These are phyloP conservation scores for Stenocarpella maydis DNA, from an alignment of 2,329 filamentous ascomycete species.

Conservation along the genomic window DNA sequence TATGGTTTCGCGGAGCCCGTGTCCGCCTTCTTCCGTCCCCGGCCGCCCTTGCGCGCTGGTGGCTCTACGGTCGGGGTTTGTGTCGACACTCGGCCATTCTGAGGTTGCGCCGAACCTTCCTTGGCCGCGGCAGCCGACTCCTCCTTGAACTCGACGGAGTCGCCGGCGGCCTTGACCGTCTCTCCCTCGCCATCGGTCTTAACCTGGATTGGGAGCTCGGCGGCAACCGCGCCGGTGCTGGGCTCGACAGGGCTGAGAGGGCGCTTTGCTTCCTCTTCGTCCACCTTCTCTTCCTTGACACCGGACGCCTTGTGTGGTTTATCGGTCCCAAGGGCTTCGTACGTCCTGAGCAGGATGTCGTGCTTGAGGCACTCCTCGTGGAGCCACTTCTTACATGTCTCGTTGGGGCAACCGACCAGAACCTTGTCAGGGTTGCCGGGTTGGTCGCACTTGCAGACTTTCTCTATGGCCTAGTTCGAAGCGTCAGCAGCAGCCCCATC, in stretches of 20 bases:
- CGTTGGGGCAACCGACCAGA: constrained; percentile 64
- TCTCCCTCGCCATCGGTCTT: constrained; percentile 55
- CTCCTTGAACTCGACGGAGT: constrained; percentile 48
- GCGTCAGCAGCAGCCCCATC: not conserved
- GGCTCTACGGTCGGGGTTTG: constrained; percentile 36
- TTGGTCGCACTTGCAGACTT: constrained; percentile 65
- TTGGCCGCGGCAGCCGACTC: constrained; percentile 39
- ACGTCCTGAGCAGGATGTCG: constrained; percentile 60
- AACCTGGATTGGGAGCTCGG: constrained; percentile 61
- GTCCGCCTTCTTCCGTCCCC: constrained; percentile 48
- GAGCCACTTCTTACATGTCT: constrained; percentile 66
- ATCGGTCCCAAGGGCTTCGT: constrained; percentile 57
- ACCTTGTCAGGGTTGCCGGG: constrained; percentile 70
- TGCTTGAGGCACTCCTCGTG: constrained; percentile 70
- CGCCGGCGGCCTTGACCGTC: constrained; percentile 43
- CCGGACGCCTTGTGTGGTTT: constrained; percentile 55
- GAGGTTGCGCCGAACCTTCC: constrained; percentile 31
- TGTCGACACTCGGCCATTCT: constrained; percentile 37
- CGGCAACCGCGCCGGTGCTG: constrained; percentile 54
- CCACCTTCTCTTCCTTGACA: constrained; percentile 48
- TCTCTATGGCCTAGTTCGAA: constrained; percentile 56
- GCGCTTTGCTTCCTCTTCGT: constrained; percentile 50
- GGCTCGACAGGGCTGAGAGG: constrained; percentile 62
- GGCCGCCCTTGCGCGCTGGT: constrained; percentile 39
- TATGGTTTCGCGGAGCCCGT: constrained; percentile 54